Conservation (phyloP, 1,139 yeast species). For the Geotrichum europaeum region DNA sequence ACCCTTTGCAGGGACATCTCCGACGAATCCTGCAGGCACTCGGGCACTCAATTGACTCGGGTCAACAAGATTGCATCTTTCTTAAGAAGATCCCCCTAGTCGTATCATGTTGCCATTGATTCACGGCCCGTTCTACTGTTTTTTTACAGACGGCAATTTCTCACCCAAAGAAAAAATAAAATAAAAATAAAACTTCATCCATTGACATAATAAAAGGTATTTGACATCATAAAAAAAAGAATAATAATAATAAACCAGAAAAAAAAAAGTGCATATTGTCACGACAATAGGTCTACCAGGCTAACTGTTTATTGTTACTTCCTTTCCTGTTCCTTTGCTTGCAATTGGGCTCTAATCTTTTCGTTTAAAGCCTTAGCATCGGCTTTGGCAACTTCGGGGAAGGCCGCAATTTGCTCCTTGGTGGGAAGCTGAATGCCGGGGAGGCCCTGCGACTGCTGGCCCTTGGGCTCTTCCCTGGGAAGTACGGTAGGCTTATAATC, state of each 20-base stretch:
- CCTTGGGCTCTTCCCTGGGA: slow-evolving; percentile 6
- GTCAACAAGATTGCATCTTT: background rate
- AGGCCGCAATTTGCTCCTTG: slow-evolving; percentile 13
- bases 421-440: slow-evolving; percentile 16
- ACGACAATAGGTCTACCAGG: background rate
- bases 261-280: background rate
- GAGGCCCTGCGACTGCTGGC: slow-evolving; percentile 11
- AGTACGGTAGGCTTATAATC: slow-evolving; percentile 16
- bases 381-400: slow-evolving; percentile 3
- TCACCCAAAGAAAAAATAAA: background rate
- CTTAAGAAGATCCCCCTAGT: background rate
- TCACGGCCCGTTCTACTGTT: background rate
- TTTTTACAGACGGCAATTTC: background rate
- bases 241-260: background rate
- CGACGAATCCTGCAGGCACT: no score
- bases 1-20: background rate
- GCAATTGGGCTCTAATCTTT: slow-evolving; percentile 8
- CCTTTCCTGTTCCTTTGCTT: background rate
- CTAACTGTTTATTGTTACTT: background rate
- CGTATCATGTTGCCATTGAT: background rate
- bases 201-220: background rate
- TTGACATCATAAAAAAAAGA: background rate
- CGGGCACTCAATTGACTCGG: no score
- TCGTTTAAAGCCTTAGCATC: slow-evolving; percentile 16
- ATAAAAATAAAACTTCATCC: background rate